Percentiles rank a stretch among this genome's conserved stretches.
Conservation (phyloP, 352 stramenopile species). For the Phytophthora meadii region DNA sequence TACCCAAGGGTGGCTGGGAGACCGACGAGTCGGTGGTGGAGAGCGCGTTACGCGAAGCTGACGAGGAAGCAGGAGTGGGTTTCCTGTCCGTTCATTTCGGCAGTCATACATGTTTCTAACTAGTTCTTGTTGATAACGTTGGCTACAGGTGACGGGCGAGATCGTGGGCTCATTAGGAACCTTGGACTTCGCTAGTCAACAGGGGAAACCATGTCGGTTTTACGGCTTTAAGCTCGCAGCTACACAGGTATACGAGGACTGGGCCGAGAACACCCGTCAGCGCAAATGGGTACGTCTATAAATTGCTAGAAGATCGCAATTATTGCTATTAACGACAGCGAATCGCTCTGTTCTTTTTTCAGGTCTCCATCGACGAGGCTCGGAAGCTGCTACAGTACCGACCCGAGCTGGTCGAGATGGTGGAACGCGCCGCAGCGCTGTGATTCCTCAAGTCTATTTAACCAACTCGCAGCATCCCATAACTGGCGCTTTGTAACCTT, state of each 20-base stretch:
- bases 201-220: slow-evolving; percentile 57
- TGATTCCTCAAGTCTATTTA: slow-evolving; percentile 19
- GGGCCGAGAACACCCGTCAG: slow-evolving; percentile 59
- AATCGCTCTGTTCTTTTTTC: not conserved
- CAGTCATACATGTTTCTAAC: slow-evolving; percentile 7
- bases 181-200: slow-evolving; percentile 57
- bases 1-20: slow-evolving; percentile 98
- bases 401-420: slow-evolving; percentile 55
- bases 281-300: slow-evolving; percentile 56
- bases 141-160: slow-evolving; percentile 47
- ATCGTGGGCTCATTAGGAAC: slow-evolving; percentile 48
- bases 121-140: not conserved
- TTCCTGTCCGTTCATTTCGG: slow-evolving; percentile 1
- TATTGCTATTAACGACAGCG: not conserved
- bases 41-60: slow-evolving; percentile 92
- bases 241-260: slow-evolving; percentile 54
- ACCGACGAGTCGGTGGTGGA: slow-evolving; percentile 92
- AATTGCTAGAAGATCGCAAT: not conserved
- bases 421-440: slow-evolving; percentile 33
- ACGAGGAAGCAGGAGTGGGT: slow-evolving; percentile 93
- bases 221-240: slow-evolving; percentile 52
- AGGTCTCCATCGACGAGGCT: slow-evolving; percentile 47
- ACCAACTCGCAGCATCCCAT: slow-evolving; percentile 1
- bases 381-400: slow-evolving; percentile 38
- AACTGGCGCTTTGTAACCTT: slow-evolving; percentile 9